Evolutionary conservation across 805 yeast genomes (phyloP), one percentile per base, ranked within the genome.

Genomic region (Hanseniaspora jakobsenii): DNA sequence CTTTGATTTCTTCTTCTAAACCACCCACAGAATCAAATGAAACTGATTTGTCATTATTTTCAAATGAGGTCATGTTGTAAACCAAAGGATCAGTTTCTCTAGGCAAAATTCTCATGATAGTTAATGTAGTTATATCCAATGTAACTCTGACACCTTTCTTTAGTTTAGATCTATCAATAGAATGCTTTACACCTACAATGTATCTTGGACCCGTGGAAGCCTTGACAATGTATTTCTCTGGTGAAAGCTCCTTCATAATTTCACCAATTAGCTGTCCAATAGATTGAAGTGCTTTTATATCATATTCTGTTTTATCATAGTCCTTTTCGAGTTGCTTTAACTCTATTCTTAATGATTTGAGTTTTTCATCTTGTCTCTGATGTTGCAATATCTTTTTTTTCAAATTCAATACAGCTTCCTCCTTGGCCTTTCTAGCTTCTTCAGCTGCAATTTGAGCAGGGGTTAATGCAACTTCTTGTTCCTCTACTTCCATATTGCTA

Each of bases 251-350:
- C 62, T 91, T 91, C 66, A 91, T 73, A 23, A 91, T 94, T 63
- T 91, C 98, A 47, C 98, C 98, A 52, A 91, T 82, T 58, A 91
- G 78, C 64, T 91, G 98, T 3, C 98, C 98, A 50, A 91, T 94
- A 51, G 93, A 80, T 64, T 91, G 98, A 52, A 91, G 70, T 14
- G 97, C 97, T 65, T 86, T 89, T 62, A 91, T 91, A 56, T 91
- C 98, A 53, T 86, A 84, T 61, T 91, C 99, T 2, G 98, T 89
- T 69, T 85, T 86, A 48, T 81, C 89, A 62, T 77, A 91, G 50
- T 78, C 78, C 54, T 75, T 77, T 51, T 86, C 95, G 52, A 86
- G 65, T 53, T 74, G 93, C 61, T 86, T 78, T 66, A 91, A 82
- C 51, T 79, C 75, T 56, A 82, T 65, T 52, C 98, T 75, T 49